Evolutionary conservation across 148 eudicot species (phyloP), one percentile per base, ranked within the genome.

Genomic region (Nyssa sinensis): DNA sequence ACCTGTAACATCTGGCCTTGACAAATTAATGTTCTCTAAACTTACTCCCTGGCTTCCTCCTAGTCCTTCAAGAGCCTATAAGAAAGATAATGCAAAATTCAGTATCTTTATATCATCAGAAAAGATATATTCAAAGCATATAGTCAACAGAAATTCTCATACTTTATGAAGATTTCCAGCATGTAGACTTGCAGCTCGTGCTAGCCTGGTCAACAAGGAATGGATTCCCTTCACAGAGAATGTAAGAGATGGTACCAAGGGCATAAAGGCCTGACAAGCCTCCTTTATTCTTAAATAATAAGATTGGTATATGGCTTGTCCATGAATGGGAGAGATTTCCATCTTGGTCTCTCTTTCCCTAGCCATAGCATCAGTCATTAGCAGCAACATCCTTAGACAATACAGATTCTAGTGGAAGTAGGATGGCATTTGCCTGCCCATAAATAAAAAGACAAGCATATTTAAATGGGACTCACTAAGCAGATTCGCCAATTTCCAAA

Each of bases 161-260:
- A 92, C 98, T 85, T 95, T 95, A 74, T 95, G 98, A 84, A 95
- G 84, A 81, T 88, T 91, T 78, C 97, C 94, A 64, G 98, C 98
- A 88, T 92, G 98, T 63, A 89, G 81, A 84, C 94, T 88, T 12
- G 98, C 96, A 78, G 94, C 80, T 74, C 90, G 88, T 58, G 97
- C 98, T 61, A 95, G 88, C 79, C 80, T 84, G 61, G 87, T 90
- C 81, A 95, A 78, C 79, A 89, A 76, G 65, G 96, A 86, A 75
- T 92, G 85, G 75, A 95, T 90, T 78, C 84, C 96, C 87, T 85
- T 86, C 74, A 88, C 96, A 75, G 93, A 95, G 62, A 81, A 79
- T 74, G 86, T 80, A 66, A 95, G 84, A 57, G 87, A 74, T 61
- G 91, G 90, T n/a, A 90, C 89, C 80, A 91, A 83, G 47, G 97